These are phyloP conservation scores for Trichoderma sp. DNA, from an alignment of 2,329 filamentous ascomycete species.

Conservation along the genomic window DNA sequence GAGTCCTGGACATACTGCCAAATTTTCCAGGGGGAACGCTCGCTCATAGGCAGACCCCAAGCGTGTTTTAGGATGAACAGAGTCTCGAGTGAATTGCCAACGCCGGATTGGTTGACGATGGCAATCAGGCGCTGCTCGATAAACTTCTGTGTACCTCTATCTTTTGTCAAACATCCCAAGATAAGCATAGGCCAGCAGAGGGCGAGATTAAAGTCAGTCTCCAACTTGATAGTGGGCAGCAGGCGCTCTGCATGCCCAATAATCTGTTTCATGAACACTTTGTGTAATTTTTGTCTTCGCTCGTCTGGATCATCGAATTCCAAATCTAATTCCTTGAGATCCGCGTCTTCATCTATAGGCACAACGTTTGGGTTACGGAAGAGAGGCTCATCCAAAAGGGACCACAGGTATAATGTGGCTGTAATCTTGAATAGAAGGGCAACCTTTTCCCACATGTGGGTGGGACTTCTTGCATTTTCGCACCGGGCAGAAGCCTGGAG, in stretches of 20 bases:
- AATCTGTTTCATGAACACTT: background rate
- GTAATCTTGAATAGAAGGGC: conserved; percentile 52
- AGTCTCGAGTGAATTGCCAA: conserved; percentile 53
- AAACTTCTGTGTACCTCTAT: conserved; percentile 37
- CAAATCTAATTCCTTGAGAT: background rate
- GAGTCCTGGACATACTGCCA: conserved; percentile 52
- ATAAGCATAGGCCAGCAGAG: conserved; percentile 47
- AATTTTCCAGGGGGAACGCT: conserved; percentile 49
- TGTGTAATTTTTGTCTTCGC: background rate
- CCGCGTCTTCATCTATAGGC: background rate
- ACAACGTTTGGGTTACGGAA: conserved; percentile 26
- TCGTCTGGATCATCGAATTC: background rate
- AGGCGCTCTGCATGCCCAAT: background rate
- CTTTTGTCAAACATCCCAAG: conserved; percentile 45
- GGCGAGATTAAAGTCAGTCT: conserved; percentile 45
- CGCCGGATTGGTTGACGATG: conserved; percentile 45
- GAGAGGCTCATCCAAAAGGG: conserved; percentile 37
- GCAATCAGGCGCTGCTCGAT: conserved; percentile 41
- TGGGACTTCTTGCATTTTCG: conserved; percentile 31
- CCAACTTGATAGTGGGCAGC: conserved; percentile 39
- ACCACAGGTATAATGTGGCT: conserved; percentile 49
- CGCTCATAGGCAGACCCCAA: conserved; percentile 43
- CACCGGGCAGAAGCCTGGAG: conserved; percentile 47
- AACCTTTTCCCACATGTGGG: conserved; percentile 31
- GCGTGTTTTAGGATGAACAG: conserved; percentile 48